phyloP scores from a whole-genome alignment of 176 grass and related monocot species.

The Thalia dealbata region DNA sequence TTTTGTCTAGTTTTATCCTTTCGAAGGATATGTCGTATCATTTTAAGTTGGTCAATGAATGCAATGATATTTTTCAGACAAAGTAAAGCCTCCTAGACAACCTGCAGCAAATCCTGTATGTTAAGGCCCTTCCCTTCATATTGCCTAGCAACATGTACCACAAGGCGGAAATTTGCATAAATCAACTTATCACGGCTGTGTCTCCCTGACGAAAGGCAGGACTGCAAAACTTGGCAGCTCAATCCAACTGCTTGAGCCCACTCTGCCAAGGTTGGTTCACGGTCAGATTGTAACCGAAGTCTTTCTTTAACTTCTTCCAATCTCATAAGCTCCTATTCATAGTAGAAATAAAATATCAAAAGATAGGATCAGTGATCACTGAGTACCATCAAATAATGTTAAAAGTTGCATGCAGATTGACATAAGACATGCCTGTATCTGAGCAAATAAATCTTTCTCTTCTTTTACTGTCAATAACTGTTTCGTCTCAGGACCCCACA shows the following conservation, averaged over 20 bases:
- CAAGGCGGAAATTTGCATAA: slow-evolving; percentile 60
- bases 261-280: slow-evolving; percentile 50
- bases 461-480: slow-evolving; percentile 52
- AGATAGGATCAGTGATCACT: neutral
- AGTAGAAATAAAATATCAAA: neutral
- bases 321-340: slow-evolving; percentile 41
- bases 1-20: too few species aligned
- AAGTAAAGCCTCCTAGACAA: slow-evolving; percentile 7
- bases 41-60: too few species aligned
- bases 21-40: too few species aligned
- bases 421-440: slow-evolving; percentile 49
- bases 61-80: too few species aligned
- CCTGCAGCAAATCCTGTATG: slow-evolving; percentile 65
- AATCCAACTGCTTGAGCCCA: slow-evolving; percentile 65
- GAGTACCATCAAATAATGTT: slow-evolving; percentile 5
- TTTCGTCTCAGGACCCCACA: slow-evolving; percentile 46
- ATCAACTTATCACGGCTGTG: slow-evolving; percentile 67
- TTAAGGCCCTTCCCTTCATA: slow-evolving; percentile 57
- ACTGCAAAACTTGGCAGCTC: slow-evolving; percentile 44
- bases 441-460: slow-evolving; percentile 44
- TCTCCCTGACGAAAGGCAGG: slow-evolving; percentile 33
- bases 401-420: neutral
- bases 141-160: slow-evolving; percentile 66
- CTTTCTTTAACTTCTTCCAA: slow-evolving; percentile 51
- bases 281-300: slow-evolving; percentile 35